phyloP scores from a whole-genome alignment of 768 basidiomycete genomes.

The Trametes elegans region DNA sequence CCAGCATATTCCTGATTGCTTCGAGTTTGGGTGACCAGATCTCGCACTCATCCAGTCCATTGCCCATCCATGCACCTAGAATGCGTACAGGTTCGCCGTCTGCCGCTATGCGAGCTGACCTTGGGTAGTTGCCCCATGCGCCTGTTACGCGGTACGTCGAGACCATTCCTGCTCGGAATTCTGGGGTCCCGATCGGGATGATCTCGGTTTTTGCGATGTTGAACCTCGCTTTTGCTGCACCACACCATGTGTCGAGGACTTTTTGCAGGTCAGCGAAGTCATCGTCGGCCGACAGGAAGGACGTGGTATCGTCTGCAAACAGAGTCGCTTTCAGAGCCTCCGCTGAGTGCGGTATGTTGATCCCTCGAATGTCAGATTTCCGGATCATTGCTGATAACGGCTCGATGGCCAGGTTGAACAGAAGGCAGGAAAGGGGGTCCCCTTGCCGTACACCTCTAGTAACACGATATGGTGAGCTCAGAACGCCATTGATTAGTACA shows the following conservation, averaged over 20 bases:
- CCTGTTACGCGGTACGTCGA: neutral
- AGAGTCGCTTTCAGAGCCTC: constrained; percentile 23
- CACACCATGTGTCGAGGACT: constrained; percentile 40
- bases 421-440: constrained; percentile 33
- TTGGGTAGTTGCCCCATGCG: neutral
- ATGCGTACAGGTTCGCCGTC: constrained; percentile 7
- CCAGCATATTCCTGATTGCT: neutral
- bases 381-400: constrained; percentile 27
- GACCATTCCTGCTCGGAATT: constrained; percentile 14
- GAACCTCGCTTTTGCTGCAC: constrained; percentile 40
- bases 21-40: constrained; percentile 10
- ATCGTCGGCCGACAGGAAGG: constrained; percentile 32
- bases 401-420: constrained; percentile 34
- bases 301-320: constrained; percentile 30
- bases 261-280: constrained; percentile 23
- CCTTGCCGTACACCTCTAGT: constrained; percentile 37
- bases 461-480: constrained; percentile 27
- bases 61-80: constrained; percentile 21
- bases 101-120: neutral
- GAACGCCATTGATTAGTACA: constrained; percentile 34
- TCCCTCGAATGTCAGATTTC: constrained; percentile 19
- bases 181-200: constrained; percentile 32
- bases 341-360: constrained; percentile 11
- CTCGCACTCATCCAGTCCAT: neutral
- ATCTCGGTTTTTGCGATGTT: constrained; percentile 41